Evolutionary conservation across 495 filamentous ascomycete genomes (phyloP).

Genomic region (Lichenothelia convexa): DNA sequence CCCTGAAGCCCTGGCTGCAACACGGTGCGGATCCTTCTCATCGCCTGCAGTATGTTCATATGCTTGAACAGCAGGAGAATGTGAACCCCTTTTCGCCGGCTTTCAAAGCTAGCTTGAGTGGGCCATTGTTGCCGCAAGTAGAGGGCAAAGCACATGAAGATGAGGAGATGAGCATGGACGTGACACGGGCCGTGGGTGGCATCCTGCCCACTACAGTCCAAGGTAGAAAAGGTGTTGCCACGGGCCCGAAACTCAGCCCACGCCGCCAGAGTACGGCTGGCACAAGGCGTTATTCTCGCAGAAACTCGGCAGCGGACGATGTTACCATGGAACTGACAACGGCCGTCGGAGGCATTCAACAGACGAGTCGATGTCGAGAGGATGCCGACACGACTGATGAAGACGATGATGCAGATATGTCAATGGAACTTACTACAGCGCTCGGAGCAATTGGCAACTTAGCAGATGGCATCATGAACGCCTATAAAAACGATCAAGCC

Average conservation of each 20-base stretch:
- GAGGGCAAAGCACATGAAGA: slow-evolving; percentile 10
- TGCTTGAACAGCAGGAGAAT: slow-evolving; percentile 42
- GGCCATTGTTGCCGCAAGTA: neutral
- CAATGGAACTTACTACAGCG: slow-evolving; percentile 65
- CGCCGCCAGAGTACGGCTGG: slow-evolving; percentile 4
- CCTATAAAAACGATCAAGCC: slow-evolving; percentile 12
- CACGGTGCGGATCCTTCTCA: slow-evolving; percentile 29
- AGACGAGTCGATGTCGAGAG: slow-evolving; percentile 8
- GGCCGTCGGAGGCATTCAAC: slow-evolving; percentile 57
- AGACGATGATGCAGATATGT: slow-evolving; percentile 42
- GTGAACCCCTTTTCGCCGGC: slow-evolving; percentile 31
- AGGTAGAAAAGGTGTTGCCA: slow-evolving; percentile 16
- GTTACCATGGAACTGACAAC: slow-evolving; percentile 51
- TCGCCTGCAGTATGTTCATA: slow-evolving; percentile 6
- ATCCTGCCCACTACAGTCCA: slow-evolving; percentile 16
- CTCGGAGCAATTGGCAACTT: slow-evolving; percentile 38
- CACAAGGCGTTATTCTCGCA: neutral
- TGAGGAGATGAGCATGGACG: slow-evolving; percentile 33
- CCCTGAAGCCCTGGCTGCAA: slow-evolving; percentile 50
- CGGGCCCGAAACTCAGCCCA: slow-evolving; percentile 11
- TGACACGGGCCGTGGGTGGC: slow-evolving; percentile 28
- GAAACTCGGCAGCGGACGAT: slow-evolving; percentile 12
- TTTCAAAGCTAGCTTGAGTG: slow-evolving; percentile 11
- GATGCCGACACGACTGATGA: slow-evolving; percentile 27
- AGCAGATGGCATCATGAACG: neutral